Conservation (phyloP, 495 filamentous ascomycete genomes). For the Xylaria nigripes region DNA sequence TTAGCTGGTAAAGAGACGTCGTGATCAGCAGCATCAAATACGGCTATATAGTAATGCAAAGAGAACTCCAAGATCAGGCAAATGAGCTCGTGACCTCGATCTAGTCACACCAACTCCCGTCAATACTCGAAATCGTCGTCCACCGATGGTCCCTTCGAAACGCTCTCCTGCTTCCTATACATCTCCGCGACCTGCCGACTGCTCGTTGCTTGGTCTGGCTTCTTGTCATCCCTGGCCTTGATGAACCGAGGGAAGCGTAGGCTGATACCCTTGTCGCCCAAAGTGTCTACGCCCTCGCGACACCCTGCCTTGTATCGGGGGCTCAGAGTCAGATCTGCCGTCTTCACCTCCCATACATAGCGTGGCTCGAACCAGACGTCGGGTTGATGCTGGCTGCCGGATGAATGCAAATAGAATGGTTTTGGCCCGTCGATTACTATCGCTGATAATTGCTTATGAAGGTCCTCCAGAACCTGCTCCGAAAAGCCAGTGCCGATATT, state of each 20-base stretch:
- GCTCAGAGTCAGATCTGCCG: conserved; percentile 86
- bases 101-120: neutral
- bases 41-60: too few relatives aligned
- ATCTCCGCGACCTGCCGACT: conserved; percentile 84
- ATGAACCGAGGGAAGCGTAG: conserved; percentile 89
- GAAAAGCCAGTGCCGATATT: conserved; percentile 98
- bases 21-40: neutral
- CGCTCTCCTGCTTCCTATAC: conserved; percentile 90
- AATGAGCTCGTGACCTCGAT: neutral
- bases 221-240: conserved; percentile 85
- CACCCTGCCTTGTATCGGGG: conserved; percentile 81
- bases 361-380: conserved; percentile 97
- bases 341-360: conserved; percentile 95
- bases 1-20: too few relatives aligned
- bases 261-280: conserved; percentile 73
- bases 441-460: conserved; percentile 61
- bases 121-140: conserved; percentile 99
- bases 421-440: conserved; percentile 82
- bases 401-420: conserved; percentile 84
- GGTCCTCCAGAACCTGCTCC: conserved; percentile 72
- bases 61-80: conserved; percentile 6
- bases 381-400: conserved; percentile 80
- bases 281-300: conserved; percentile 56
- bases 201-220: conserved; percentile 80
- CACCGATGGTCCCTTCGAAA: conserved; percentile 65